These are phyloP conservation scores for Botrytis porri DNA, from an alignment of 2,329 filamentous ascomycete species.

Conservation along the genomic window DNA sequence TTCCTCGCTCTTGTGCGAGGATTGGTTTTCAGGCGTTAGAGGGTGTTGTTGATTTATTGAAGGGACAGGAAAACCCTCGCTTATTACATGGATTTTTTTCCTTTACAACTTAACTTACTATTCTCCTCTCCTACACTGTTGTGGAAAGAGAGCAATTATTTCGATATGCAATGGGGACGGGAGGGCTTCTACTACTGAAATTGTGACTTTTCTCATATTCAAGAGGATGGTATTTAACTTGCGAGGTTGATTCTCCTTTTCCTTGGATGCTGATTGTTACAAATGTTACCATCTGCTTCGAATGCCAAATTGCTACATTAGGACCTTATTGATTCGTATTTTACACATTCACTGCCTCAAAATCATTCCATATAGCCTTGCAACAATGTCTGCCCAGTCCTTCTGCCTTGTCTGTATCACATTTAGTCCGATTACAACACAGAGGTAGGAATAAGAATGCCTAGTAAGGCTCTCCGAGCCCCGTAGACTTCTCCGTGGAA, in stretches of 20 bases:
- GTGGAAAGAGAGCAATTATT: constrained; percentile 6
- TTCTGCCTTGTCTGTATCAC: neutral
- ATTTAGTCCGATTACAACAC: neutral
- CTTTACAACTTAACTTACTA: constrained; percentile 10
- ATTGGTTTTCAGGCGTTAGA: constrained; percentile 20
- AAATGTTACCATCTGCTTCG: constrained; percentile 1
- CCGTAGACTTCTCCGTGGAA: neutral
- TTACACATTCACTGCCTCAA: neutral
- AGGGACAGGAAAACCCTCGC: constrained; percentile 7
- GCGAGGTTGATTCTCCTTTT: neutral
- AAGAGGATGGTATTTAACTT: neutral
- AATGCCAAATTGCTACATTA: constrained; percentile 4
- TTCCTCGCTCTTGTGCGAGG: constrained; percentile 20
- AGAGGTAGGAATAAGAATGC: neutral
- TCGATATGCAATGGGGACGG: neutral
- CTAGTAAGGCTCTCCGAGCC: neutral
- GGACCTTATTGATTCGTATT: constrained; percentile 6
- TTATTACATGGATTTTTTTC: constrained; percentile 15
- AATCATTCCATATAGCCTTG: neutral
- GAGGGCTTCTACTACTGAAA: neutral
- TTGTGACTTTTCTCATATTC: neutral
- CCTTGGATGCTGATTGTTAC: neutral
- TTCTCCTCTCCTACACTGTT: constrained; percentile 2
- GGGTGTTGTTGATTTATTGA: constrained; percentile 18
- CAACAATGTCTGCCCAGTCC: neutral